A percentile compares a stretch with the other conserved stretches of the same genome.
Evolutionary conservation across 1,139 yeast genomes (phyloP).

Genomic region (Yamadazyma dendronema): DNA sequence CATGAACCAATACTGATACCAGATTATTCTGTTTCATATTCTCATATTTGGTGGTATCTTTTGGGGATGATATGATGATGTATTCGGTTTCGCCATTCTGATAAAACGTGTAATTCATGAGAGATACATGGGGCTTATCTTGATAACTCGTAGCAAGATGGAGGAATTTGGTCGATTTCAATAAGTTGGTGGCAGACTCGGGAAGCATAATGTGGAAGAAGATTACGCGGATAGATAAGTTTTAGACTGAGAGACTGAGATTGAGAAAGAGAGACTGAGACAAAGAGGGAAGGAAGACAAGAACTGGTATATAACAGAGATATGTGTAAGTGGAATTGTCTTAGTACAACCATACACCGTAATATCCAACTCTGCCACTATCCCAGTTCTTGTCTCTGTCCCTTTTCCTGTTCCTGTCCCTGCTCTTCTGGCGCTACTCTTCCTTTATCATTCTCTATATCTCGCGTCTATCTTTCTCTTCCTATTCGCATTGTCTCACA

Average conservation of each 20-base stretch:
- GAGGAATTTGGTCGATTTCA: constrained; percentile 62
- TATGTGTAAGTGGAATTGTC: too few relatives aligned
- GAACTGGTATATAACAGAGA: too few relatives aligned
- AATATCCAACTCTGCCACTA: too few relatives aligned
- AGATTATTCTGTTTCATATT: constrained; percentile 67
- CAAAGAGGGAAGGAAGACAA: too few relatives aligned
- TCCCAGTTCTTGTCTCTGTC: too few relatives aligned
- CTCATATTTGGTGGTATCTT: constrained; percentile 64
- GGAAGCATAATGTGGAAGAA: constrained; percentile 48
- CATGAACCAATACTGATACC: constrained; percentile 81
- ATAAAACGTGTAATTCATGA: constrained; percentile 82
- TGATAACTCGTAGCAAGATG: constrained; percentile 78
- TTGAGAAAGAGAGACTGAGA: too few relatives aligned
- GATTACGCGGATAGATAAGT: too few relatives aligned
- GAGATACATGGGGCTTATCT: constrained; percentile 75
- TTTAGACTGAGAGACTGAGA: too few relatives aligned
- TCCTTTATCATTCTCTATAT: background rate
- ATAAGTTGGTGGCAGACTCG: constrained; percentile 49
- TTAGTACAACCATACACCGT: too few relatives aligned
- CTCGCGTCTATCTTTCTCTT: background rate
- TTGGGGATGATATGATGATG: constrained; percentile 69
- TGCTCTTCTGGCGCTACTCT: too few relatives aligned
- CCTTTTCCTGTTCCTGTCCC: too few relatives aligned
- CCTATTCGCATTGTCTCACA: background rate
- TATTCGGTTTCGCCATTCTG: constrained; percentile 38